phyloP scores from a whole-genome alignment of 768 basidiomycete species.

The Termitomyces sp. region DNA sequence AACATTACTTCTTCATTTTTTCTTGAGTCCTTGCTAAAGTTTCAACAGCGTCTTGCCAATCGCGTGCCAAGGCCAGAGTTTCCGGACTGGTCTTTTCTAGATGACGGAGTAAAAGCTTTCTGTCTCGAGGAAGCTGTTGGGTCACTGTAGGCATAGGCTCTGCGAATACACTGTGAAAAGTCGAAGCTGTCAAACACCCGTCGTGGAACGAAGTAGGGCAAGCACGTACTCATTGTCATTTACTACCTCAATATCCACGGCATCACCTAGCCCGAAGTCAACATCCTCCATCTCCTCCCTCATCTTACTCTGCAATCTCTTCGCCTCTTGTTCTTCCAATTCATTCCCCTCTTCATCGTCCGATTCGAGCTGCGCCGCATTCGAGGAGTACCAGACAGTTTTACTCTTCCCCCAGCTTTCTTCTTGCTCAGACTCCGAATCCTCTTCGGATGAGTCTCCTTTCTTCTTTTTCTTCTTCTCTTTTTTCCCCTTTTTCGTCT shows the following conservation, averaged over 20 bases:
- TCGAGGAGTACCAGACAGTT: conserved; percentile 82
- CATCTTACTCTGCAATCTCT: conserved; percentile 68
- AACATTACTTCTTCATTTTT: conserved; percentile 49
- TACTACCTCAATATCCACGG: conserved; percentile 30
- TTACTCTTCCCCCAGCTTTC: conserved; percentile 83
- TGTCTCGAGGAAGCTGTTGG: conserved; percentile 46
- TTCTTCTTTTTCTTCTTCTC: conserved; percentile 16
- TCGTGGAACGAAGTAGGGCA: not conserved
- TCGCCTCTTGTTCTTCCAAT: conserved; percentile 85
- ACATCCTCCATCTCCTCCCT: conserved; percentile 66
- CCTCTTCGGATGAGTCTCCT: conserved; percentile 20
- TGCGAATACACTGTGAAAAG: conserved; percentile 25
- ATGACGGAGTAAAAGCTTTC: conserved; percentile 52
- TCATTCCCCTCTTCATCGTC: conserved; percentile 88
- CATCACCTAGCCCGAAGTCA: conserved; percentile 80
- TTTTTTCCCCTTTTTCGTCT: conserved; percentile 14
- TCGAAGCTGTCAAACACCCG: not conserved
- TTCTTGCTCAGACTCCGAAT: conserved; percentile 37
- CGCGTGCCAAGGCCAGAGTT: conserved; percentile 72
- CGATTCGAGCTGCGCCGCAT: conserved; percentile 73
- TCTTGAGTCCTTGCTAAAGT: conserved; percentile 46
- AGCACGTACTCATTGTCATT: conserved; percentile 28
- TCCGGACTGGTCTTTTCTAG: conserved; percentile 76
- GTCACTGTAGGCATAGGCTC: conserved; percentile 31
- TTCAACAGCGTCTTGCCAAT: conserved; percentile 71